Base-by-base conservation (phyloP, 1,284 basidiomycete species). In the Malassezia pachydermatis region DNA sequence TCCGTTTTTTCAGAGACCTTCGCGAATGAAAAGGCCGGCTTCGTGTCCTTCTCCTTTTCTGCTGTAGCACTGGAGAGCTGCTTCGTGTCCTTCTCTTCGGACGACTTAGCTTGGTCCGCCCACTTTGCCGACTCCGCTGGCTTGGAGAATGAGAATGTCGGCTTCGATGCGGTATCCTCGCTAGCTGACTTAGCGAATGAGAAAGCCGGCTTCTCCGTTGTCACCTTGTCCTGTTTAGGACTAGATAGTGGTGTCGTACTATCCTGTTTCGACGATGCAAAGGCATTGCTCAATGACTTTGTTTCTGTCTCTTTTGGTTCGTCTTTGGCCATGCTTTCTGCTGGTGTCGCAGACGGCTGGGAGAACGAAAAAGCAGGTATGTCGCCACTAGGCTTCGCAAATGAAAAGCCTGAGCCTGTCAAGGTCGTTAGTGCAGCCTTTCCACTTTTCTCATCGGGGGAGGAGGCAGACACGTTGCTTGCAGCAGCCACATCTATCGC, bases 141-240 rank as follows among this genome's bases (percentile, higher is more conserved):
- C 9, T 51, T 49, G 4, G 39, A 43, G 25, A 55, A 57, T 0
- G 60, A 59, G 39, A 51, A 54, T 2, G 44, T 29, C 9, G 34
- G 10, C 9, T 8, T 17, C 19, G 10, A 10, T n/a, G 29, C 10
- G 10, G 9, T 30, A 30, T 30, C 29, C 19, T 35, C 3, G 17
- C 29, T 17, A 28, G 32, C 33, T 14, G 33, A 24, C 13, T 37
- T 3, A 10, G 23, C 42, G 28, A 44, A 44, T 4, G 33, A 36
- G 34, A 36, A 44, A 7, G 27, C 20, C 10, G 16, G 13, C 24
- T 13, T 7, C 10, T 32, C 19, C 28, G 24, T 27, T 16, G 20
- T 39, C 3, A 22, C 27, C 0, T 45, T 14, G 10, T 13, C 9
- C 11, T 10, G 19, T 20, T 36, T 20, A 2, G 34, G 10, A 6